Evolutionary conservation across 2,329 filamentous ascomycete genomes (phyloP), one percentile per base, ranked within the genome.

Genomic region (Arthrobotrys conoides): DNA sequence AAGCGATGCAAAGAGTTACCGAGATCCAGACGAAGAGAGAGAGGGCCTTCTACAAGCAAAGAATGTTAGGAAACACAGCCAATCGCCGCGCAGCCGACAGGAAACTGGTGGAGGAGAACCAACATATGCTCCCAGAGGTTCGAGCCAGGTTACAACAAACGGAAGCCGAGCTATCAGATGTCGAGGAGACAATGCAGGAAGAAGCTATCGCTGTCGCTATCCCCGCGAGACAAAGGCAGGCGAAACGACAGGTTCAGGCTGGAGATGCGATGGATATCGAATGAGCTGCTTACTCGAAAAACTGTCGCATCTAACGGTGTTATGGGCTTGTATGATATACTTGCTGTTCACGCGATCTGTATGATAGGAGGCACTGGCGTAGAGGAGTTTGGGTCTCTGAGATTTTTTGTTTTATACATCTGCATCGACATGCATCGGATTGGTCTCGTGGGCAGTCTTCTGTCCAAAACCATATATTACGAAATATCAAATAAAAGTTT

Each of bases 21-120:
- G 94, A 97, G 87, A 95, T 98, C 85, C 88, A 94, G 69, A 86
- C 89, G 75, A 90, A 91, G 84, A 89, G 96, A 84, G 95, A 98
- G 88, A 89, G 93, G 82, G 92, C 92, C 81, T 97, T 97, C 87
- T 97, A 97, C 88, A 94, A 93, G 89, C 91, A 92, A 84, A 91
- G 96, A 84, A 94, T 98, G 92, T 91, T 91, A 66, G 94, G 94
- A 85, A 97, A 96, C 87, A 91, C 92, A 86, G 92, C 92, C 85
- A 89, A 91, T 84, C 91, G 96, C 87, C 88, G 93, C 81, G 92
- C 91, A 83, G 87, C 89, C 80, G 93, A 97, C 84, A 88, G 93
- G 85, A 96, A 95, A 87, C 88, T 98, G 81, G 94, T 99, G 65
- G 91, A 91, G 82, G 90, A 96, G 87, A 95, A 97, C 86, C 91